Conservation (phyloP, 805 yeast genomes). For the Ogataea zsoltii region DNA sequence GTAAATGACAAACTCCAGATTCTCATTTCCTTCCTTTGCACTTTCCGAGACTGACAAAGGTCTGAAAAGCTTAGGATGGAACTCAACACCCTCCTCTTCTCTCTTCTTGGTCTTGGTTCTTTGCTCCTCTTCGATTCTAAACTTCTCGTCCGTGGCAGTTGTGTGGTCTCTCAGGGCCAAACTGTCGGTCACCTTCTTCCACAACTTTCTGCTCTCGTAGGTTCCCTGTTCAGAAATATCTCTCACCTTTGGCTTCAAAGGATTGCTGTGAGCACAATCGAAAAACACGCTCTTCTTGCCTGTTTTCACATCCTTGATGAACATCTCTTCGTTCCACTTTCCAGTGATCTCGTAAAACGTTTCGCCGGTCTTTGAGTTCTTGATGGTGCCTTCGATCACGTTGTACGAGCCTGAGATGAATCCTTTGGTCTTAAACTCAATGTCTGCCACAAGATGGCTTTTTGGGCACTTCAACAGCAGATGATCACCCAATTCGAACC, state of each 20-base stretch:
- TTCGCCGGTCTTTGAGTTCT: constrained; percentile 51
- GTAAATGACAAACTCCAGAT: constrained; percentile 66
- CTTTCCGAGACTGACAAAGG: constrained; percentile 39
- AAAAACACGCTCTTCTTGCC: constrained; percentile 48
- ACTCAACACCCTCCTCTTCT: constrained; percentile 74
- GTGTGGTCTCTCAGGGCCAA: constrained; percentile 77
- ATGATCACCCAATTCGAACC: constrained; percentile 91
- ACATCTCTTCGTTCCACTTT: constrained; percentile 90
- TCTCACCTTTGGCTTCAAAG: constrained; percentile 67
- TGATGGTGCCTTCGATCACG: constrained; percentile 75
- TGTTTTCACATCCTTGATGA: constrained; percentile 55
- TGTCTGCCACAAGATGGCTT: constrained; percentile 65
- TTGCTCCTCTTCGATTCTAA: constrained; percentile 83
- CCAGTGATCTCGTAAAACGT: constrained; percentile 71
- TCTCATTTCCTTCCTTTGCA: constrained; percentile 35
- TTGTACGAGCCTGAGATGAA: constrained; percentile 91
- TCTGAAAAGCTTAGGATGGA: constrained; percentile 77
- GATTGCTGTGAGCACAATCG: constrained; percentile 57
- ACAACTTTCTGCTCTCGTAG: constrained; percentile 76
- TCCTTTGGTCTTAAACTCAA: constrained; percentile 95
- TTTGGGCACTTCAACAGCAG: constrained; percentile 69
- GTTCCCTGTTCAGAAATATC: constrained; percentile 78
- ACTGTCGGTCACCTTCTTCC: constrained; percentile 83
- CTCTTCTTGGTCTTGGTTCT: constrained; percentile 72
- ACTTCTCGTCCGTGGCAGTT: constrained; percentile 86